phyloP scores from a whole-genome alignment of 306 rosid species.

The Hippophae gyantsensis region DNA sequence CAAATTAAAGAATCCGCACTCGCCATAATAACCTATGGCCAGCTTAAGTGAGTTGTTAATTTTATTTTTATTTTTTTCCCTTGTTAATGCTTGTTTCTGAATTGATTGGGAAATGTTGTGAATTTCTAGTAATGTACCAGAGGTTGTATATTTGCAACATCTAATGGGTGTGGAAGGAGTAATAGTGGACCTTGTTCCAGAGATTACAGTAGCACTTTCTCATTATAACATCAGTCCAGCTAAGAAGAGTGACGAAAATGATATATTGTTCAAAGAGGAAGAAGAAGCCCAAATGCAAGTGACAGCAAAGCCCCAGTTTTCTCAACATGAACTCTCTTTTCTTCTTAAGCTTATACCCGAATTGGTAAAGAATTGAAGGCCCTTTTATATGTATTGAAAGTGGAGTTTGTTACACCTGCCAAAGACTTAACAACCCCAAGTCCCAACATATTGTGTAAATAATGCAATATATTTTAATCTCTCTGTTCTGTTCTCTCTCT shows the following conservation, averaged over 20 bases:
- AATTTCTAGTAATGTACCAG: conserved; percentile 28
- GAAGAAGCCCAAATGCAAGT: neutral
- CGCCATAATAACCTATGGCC: conserved; percentile 35
- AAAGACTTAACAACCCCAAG: too few species aligned
- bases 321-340: conserved; percentile 2
- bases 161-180: conserved; percentile 37
- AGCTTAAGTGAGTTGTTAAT: conserved; percentile 25
- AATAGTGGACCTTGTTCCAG: conserved; percentile 34
- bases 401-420: too few species aligned
- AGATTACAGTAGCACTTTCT: conserved; percentile 31
- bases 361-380: conserved; percentile 4
- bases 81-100: too few species aligned
- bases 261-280: neutral
- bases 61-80: too few species aligned
- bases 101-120: too few species aligned
- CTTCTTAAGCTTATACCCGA: conserved; percentile 6
- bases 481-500: too few species aligned
- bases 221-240: conserved; percentile 1
- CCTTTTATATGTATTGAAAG: too few species aligned
- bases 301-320: conserved; percentile 3
- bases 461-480: too few species aligned
- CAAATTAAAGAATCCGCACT: conserved; percentile 29
- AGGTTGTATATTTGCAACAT: conserved; percentile 31
- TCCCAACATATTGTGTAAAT: too few species aligned
- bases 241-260: neutral